Evolutionary conservation across 2,329 filamentous ascomycete species (phyloP).

Genomic region (Colletotrichum orbiculare): DNA sequence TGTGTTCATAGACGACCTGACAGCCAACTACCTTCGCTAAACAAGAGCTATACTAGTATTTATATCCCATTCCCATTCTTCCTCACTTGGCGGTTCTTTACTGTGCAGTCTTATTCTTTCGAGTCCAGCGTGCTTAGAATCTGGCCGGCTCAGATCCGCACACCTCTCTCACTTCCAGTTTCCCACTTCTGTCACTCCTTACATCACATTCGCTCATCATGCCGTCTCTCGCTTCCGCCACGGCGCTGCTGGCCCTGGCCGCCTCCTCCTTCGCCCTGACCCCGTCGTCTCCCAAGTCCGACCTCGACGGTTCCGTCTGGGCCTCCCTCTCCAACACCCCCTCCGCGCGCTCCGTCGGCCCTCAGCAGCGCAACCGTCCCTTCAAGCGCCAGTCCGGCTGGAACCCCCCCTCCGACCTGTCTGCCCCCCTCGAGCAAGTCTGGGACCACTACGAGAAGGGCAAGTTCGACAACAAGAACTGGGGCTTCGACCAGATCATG

Average conservation of each 20-base stretch:
- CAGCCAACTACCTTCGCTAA: too few species aligned
- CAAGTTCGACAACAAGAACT: slow-evolving; percentile 43
- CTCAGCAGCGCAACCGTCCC: slow-evolving; percentile 40
- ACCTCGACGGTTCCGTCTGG: slow-evolving; percentile 44
- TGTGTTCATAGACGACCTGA: too few species aligned
- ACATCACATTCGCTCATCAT: slow-evolving; percentile 31
- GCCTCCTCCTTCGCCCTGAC: slow-evolving; percentile 38
- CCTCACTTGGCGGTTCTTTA: background rate
- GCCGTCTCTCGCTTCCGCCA: slow-evolving; percentile 38
- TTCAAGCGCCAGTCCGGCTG: slow-evolving; percentile 43
- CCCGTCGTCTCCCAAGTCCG: slow-evolving; percentile 38
- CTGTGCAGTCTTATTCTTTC: background rate
- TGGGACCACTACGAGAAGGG: slow-evolving; percentile 44
- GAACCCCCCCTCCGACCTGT: slow-evolving; percentile 42
- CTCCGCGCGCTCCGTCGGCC: background rate
- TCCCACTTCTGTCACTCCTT: background rate
- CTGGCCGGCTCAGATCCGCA: slow-evolving; percentile 16
- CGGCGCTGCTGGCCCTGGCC: slow-evolving; percentile 39
- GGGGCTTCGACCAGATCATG: slow-evolving; percentile 48
- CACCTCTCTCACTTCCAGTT: slow-evolving; percentile 1
- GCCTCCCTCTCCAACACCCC: slow-evolving; percentile 29
- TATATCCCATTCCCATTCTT: background rate
- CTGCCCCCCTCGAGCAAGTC: slow-evolving; percentile 41
- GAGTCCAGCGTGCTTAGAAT: background rate
- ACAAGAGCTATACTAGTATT: background rate